Evolutionary conservation across 306 rosid genomes (phyloP), one percentile per base, ranked within the genome.

Genomic region (Gastrolobium villosum): DNA sequence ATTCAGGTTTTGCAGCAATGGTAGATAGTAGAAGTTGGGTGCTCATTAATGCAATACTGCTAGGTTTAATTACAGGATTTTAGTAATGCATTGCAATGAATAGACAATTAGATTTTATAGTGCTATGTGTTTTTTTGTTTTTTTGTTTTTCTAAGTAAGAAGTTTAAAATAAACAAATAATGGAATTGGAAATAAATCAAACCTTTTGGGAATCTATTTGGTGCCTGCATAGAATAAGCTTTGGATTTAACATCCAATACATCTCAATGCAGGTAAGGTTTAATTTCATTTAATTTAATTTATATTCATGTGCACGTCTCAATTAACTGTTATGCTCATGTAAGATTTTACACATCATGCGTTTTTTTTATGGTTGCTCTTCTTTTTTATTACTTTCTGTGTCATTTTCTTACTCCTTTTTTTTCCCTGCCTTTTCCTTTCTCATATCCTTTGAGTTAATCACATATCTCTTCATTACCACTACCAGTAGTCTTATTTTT

Each of bases 11-110:
- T 70, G 79, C 40, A 61, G 46, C 71, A 64, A 44, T n/a, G 32
- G 39, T 70, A 76, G 74, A 57, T 53, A 20, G 10, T 56, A 50
- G 32, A 54, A 54, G 64, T 76, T 76, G 14, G 20, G 3, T 71
- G 78, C 48, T 13, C 62, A 54, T 65, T 55, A 55, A 65, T 81
- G 55, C 70, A 54, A 26, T 56, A 35, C 66, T 72, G 14, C 73
- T 50, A 45, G 45, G 70, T 13, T n/a, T 81, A 36, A 45, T 65
- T 67, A 45, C 31, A 46, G 7, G n/a, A 65, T 55, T 57, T 36
- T 56, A 20, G 52, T 35, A 26, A 54, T 36, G 63, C 31, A 63
- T 63, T 55, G 36, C 40, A 48, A 53, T 53, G 54, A 39, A 35
- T 54, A 53, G n/a, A 11, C 28, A 39, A 40, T 35, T 37, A 55